Conservation (phyloP, 2,329 filamentous ascomycete genomes). For the Samsoniella hepiali region DNA sequence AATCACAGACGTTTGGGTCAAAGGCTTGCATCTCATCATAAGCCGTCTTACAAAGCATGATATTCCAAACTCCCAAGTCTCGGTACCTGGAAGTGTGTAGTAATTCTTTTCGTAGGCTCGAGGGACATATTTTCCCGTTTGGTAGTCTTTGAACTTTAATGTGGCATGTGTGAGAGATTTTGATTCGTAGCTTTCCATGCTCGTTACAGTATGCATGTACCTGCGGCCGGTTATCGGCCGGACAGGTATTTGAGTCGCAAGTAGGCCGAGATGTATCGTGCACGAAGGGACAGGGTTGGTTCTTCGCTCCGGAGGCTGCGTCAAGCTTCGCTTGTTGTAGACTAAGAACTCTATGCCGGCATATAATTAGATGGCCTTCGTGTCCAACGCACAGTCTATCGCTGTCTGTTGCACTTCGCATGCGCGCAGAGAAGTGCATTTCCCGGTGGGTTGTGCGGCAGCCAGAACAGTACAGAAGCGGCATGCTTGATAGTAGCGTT, state of each 20-base stretch:
- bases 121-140: constrained; percentile 1
- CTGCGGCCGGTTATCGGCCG: neutral
- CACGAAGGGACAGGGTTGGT: fast-evolving
- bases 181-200: neutral
- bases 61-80: neutral
- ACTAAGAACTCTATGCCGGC: neutral
- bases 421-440: constrained; percentile 2
- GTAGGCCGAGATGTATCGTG: neutral
- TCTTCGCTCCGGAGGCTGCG: neutral
- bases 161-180: neutral
- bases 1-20: constrained; percentile 5
- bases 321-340: neutral
- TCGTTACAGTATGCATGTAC: neutral
- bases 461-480: neutral
- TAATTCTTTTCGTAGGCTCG: neutral
- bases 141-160: neutral
- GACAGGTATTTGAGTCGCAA: constrained; percentile 3
- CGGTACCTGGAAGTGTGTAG: fast-evolving
- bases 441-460: neutral
- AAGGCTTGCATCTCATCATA: neutral
- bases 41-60: fast-evolving
- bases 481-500: neutral
- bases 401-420: neutral
- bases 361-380: neutral
- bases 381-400: neutral